Evolutionary conservation across 352 stramenopile genomes (phyloP).

Genomic region (Phytophthora pluvialis): DNA sequence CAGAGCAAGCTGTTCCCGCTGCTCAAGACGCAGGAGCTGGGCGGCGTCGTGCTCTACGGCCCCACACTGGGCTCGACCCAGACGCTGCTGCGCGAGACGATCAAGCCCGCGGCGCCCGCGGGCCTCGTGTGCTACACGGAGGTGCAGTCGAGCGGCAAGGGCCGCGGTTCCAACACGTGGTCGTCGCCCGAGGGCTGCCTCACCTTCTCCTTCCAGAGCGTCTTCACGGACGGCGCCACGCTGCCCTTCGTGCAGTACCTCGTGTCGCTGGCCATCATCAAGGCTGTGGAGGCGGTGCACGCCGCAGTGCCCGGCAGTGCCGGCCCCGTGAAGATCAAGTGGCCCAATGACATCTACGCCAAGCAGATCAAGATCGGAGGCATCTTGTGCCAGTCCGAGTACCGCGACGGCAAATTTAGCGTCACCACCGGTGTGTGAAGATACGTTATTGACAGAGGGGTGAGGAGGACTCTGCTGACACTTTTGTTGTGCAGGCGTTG

Average conservation of each 20-base stretch:
- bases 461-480: conserved; percentile 36
- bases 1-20: conserved; percentile 60
- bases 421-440: conserved; percentile 76
- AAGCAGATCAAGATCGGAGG: conserved; percentile 90
- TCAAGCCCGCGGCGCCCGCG: conserved; percentile 65
- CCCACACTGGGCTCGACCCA: conserved; percentile 80
- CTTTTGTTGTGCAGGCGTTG: conserved; percentile 56
- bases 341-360: conserved; percentile 93
- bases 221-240: conserved; percentile 77
- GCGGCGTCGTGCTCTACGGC: conserved; percentile 75
- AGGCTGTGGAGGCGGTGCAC: conserved; percentile 74
- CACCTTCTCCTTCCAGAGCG: conserved; percentile 91
- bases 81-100: conserved; percentile 78
- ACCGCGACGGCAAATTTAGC: conserved; percentile 74
- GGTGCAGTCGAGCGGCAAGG: conserved; percentile 80
- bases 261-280: conserved; percentile 87
- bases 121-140: conserved; percentile 84
- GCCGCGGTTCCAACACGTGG: conserved; percentile 89
- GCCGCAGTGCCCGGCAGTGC: conserved; percentile 23
- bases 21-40: conserved; percentile 67
- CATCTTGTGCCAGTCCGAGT: conserved; percentile 91
- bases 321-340: conserved; percentile 90
- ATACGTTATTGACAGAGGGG: not conserved
- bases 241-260: conserved; percentile 93
- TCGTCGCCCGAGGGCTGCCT: conserved; percentile 88